Percentiles rank a stretch among this genome's conserved stretches.
phyloP scores from a whole-genome alignment of 257 asterid genomes.

The Paulownia fortunei region DNA sequence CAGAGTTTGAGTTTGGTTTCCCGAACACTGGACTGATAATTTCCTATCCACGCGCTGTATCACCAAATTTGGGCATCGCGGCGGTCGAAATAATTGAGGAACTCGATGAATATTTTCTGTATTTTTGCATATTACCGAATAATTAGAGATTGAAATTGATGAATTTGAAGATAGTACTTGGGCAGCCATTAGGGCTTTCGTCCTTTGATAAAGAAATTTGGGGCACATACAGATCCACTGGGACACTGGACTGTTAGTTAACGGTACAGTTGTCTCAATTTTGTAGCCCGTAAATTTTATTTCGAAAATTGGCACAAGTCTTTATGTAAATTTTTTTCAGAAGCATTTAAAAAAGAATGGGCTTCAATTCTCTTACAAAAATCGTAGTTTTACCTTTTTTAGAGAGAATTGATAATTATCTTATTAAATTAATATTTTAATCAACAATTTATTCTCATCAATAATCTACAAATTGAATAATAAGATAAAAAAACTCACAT shows the following conservation, averaged over 20 bases:
- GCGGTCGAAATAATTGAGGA: conserved; percentile 10
- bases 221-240: not conserved
- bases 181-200: conserved; percentile 44
- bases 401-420: no score
- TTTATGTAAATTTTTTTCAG: no score
- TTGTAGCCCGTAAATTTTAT: no score
- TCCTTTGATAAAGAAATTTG: not conserved
- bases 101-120: conserved; percentile 25
- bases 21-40: conserved; percentile 56
- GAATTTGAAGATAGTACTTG: conserved; percentile 36
- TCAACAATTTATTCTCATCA: no score
- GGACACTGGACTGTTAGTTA: not conserved
- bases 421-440: no score
- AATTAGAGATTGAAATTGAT: conserved; percentile 18
- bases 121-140: conserved; percentile 23
- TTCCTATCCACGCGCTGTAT: conserved; percentile 33
- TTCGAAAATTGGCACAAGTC: no score
- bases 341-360: no score
- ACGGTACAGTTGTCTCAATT: not conserved
- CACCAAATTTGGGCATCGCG: conserved; percentile 27
- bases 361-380: no score
- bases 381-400: no score
- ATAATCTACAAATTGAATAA: no score
- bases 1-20: conserved; percentile 40
- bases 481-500: no score